Evolutionary conservation across 2,329 filamentous ascomycete species (phyloP), one percentile per base, ranked within the genome.

Genomic region (Scortechinia acanthostroma): DNA sequence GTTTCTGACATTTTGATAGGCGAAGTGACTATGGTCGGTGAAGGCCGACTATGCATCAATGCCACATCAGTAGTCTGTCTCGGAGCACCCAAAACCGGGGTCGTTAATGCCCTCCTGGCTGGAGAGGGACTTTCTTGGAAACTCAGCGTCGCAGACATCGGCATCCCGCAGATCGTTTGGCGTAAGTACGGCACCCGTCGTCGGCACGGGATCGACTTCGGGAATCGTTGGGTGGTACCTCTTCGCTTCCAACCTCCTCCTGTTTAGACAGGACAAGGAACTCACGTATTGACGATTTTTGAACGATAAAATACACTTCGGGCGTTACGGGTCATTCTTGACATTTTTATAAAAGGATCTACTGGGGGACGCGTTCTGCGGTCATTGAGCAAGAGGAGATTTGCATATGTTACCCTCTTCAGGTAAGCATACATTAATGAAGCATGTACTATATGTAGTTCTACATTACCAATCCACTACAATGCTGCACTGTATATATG

Each of bases 141-240:
- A 21, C 59, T 83, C 3, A 69, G 66, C 51, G 69, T 83, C 3
- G 76, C 76, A 4, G 80, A 84, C 53, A 74, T 83, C 46, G 79
- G 80, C 1, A 71, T 81, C 42, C 63, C 64, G 21, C 77, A 78
- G 49, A 67, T 71, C 40, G 73, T 74, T 3, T 76, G 78, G 68
- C 69, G 69, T 47, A 71, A 72, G 49, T 72, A 73, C 16, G 72
- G 73, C 2, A 70, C 71, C 14, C 63, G 68, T 28, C 69, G 71
- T 35, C 72, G 76, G 3, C 75, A 78, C 49, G 77, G 76, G 0
- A 71, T 82, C 43, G 75, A 73, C 47, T 83, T 83, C 60, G 77
- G 77, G 1, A 70, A 69, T 47, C 65, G 71, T 37, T 83, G 78
- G 78, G 68, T 77, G 42, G 72, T 77, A 2, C 71, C 69, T 42